A percentile compares a stretch with the other conserved stretches of the same genome.
phyloP scores from a whole-genome alignment of 768 basidiomycete genomes.

The Lyophyllum shimeji region DNA sequence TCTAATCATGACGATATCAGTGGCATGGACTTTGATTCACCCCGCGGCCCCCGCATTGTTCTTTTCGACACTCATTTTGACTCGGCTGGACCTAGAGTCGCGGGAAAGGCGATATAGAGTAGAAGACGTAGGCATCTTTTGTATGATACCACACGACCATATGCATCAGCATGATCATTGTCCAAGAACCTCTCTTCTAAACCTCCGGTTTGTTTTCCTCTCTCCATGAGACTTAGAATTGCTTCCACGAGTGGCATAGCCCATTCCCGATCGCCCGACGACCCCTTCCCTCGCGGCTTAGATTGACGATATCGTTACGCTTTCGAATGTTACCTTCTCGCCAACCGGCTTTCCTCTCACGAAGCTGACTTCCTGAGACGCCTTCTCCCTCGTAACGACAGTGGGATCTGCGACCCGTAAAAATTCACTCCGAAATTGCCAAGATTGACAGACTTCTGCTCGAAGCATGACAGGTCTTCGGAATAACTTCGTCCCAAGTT shows the following conservation, averaged over 20 bases:
- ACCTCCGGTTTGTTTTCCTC: too few species aligned
- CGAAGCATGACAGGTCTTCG: not conserved
- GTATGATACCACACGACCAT: slow-evolving; percentile 7
- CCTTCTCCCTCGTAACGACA: not conserved
- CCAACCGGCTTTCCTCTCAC: too few species aligned
- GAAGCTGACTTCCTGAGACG: not conserved
- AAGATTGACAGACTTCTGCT: not conserved
- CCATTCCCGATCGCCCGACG: too few species aligned
- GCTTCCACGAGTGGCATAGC: too few species aligned
- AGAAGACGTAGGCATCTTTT: slow-evolving; percentile 6
- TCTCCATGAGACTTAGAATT: too few species aligned
- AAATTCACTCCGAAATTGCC: not conserved
- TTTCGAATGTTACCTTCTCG: not conserved
- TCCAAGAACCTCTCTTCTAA: not conserved
- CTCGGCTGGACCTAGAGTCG: slow-evolving; percentile 6
- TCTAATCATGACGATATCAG: not conserved
- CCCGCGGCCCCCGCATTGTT: too few species aligned
- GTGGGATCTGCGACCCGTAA: not conserved
- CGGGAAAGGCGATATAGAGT: slow-evolving; percentile 1
- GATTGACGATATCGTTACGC: too few species aligned
- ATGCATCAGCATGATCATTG: not conserved
- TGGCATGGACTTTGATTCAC: not conserved
- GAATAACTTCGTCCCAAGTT: too few species aligned
- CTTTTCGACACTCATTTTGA: not conserved
- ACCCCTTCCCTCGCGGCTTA: too few species aligned